Percentiles rank a stretch among this genome's conserved stretches.
phyloP scores from a whole-genome alignment of 2,329 filamentous ascomycete genomes.

The Colletotrichum sp. region DNA sequence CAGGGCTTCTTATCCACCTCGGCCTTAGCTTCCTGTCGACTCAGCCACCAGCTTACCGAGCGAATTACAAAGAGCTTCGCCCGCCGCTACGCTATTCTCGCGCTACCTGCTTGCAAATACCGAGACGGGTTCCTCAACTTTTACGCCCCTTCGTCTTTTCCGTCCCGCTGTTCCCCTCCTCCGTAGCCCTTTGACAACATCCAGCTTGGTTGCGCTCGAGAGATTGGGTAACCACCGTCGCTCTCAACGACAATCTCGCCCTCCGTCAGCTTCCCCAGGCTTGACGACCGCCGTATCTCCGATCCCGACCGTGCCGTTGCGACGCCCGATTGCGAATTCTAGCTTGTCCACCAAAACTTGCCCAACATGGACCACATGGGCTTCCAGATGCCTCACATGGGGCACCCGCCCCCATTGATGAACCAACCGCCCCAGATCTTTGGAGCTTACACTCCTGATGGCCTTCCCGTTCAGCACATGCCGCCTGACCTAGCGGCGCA shows the following conservation, averaged over 20 bases:
- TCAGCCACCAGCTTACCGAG: slow-evolving; percentile 16
- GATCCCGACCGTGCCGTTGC: background rate
- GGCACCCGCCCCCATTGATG: slow-evolving; percentile 60
- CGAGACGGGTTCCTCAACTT: background rate
- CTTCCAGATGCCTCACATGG: slow-evolving; percentile 64
- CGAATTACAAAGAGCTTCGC: slow-evolving; percentile 8
- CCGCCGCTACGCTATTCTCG: slow-evolving; percentile 1
- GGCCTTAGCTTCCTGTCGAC: slow-evolving; percentile 10
- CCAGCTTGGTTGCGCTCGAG: background rate
- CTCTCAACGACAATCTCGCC: background rate
- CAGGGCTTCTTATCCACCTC: background rate
- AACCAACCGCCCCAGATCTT: slow-evolving; percentile 75
- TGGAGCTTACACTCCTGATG: slow-evolving; percentile 65
- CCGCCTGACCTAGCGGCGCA: slow-evolving; percentile 64
- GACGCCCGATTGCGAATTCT: background rate
- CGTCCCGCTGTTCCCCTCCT: background rate
- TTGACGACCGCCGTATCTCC: background rate
- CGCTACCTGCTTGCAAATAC: slow-evolving; percentile 14
- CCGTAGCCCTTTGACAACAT: background rate
- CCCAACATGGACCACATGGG: slow-evolving; percentile 56
- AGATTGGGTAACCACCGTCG: background rate
- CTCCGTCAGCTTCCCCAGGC: background rate
- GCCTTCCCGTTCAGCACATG: slow-evolving; percentile 61
- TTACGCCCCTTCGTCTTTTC: background rate
- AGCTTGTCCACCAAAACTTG: background rate